Conservation (phyloP, 305 asterid genomes). For the Rubia balearica region DNA sequence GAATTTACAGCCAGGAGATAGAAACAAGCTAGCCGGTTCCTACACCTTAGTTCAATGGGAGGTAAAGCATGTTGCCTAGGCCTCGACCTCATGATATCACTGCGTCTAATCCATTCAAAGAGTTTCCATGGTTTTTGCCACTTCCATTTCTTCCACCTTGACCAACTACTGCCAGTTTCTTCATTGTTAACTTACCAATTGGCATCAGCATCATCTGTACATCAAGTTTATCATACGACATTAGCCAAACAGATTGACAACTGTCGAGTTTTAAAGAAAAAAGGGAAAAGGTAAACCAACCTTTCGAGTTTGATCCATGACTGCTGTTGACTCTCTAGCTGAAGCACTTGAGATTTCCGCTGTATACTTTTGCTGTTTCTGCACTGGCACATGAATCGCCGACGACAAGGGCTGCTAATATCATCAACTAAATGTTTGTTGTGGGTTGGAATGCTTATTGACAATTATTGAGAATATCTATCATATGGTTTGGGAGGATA, state of each 20-base stretch:
- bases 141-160: slow-evolving; percentile 99
- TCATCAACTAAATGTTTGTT: slow-evolving; percentile 64
- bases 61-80: slow-evolving; percentile 88
- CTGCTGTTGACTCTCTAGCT: slow-evolving; percentile 61
- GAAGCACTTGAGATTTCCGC: slow-evolving; percentile 87
- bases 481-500: not conserved
- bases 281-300: slow-evolving; percentile 27
- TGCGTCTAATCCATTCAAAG: slow-evolving; percentile 86
- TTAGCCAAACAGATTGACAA: not conserved
- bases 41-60: slow-evolving; percentile 36
- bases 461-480: slow-evolving; percentile 1
- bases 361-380: slow-evolving; percentile 90
- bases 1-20: slow-evolving; percentile 28
- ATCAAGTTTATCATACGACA: not conserved
- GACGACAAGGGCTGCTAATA: slow-evolving; percentile 73
- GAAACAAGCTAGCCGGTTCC: slow-evolving; percentile 48
- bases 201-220: slow-evolving; percentile 98
- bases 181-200: slow-evolving; percentile 79
- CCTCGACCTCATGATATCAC: slow-evolving; percentile 73
- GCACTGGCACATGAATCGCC: slow-evolving; percentile 73
- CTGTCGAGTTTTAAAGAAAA: not conserved
- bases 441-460: slow-evolving; percentile 39
- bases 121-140: slow-evolving; percentile 99
- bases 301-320: slow-evolving; percentile 80
- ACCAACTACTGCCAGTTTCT: slow-evolving; percentile 79